A percentile compares a stretch with the other conserved stretches of the same genome.
Conservation (phyloP, 441 rosid species). For the Corymbia citriodora region DNA sequence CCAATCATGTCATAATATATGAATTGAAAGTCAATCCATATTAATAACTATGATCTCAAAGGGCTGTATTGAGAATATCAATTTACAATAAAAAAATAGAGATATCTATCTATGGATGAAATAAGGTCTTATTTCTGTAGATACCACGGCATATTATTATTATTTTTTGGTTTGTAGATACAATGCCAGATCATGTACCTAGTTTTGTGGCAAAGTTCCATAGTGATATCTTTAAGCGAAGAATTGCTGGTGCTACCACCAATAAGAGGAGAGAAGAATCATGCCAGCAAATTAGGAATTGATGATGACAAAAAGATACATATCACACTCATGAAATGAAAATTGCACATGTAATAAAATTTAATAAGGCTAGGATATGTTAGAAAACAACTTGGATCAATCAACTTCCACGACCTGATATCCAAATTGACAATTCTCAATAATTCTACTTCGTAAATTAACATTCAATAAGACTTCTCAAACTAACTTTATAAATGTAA, state of each 20-base stretch:
- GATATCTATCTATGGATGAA: neutral
- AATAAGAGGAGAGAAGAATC: neutral
- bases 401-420: neutral
- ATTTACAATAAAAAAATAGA: too few relatives aligned
- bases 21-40: too few relatives aligned
- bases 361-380: neutral
- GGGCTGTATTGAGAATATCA: too few relatives aligned
- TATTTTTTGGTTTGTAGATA: too few relatives aligned
- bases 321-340: neutral
- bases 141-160: too few relatives aligned
- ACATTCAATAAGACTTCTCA: neutral
- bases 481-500: neutral
- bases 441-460: neutral
- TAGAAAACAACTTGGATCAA: neutral
- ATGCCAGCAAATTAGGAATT: neutral
- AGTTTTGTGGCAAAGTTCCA: neutral
- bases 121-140: neutral
- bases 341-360: neutral
- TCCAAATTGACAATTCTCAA: neutral
- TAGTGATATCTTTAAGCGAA: neutral
- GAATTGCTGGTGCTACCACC: neutral
- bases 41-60: too few relatives aligned
- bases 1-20: too few relatives aligned
- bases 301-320: neutral
- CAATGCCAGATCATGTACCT: too few relatives aligned